Conservation (phyloP, 805 yeast genomes). For the Metschnikowia bowlesiae region DNA sequence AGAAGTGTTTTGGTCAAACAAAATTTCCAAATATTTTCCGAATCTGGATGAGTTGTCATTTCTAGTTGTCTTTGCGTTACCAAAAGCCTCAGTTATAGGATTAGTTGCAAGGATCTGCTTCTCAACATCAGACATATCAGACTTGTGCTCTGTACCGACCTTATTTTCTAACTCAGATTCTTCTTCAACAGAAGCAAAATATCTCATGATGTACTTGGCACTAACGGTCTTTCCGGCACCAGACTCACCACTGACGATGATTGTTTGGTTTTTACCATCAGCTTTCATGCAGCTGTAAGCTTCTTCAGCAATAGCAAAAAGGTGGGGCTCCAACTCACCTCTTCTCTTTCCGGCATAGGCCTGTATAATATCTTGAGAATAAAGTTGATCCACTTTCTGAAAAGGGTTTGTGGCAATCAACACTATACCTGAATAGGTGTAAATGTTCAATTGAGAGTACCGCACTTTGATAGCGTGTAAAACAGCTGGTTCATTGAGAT, state of each 20-base stretch:
- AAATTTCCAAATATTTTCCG: slow-evolving; percentile 91
- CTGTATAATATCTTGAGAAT: slow-evolving; percentile 88
- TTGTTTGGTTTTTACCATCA: slow-evolving; percentile 83
- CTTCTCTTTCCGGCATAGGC: slow-evolving; percentile 90
- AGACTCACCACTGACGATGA: slow-evolving; percentile 95
- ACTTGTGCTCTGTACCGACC: slow-evolving; percentile 33
- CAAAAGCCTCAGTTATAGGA: slow-evolving; percentile 97
- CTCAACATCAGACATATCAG: slow-evolving; percentile 86
- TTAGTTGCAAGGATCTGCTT: slow-evolving; percentile 93
- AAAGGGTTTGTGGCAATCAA: slow-evolving; percentile 95
- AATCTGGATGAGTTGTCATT: slow-evolving; percentile 97
- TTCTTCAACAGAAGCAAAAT: slow-evolving; percentile 88
- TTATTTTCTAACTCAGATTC: slow-evolving; percentile 30
- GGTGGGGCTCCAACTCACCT: slow-evolving; percentile 95
- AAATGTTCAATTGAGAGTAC: slow-evolving; percentile 83
- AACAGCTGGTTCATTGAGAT: slow-evolving; percentile 94
- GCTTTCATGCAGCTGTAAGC: slow-evolving; percentile 93
- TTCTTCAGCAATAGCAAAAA: slow-evolving; percentile 96
- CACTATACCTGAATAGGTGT: slow-evolving; percentile 95
- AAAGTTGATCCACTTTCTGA: slow-evolving; percentile 84
- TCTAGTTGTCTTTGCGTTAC: slow-evolving; percentile 96
- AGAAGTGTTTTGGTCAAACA: slow-evolving; percentile 68
- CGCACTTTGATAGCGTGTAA: slow-evolving; percentile 88
- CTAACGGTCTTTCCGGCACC: slow-evolving; percentile 99
- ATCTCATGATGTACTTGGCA: slow-evolving; percentile 96